Base-by-base conservation (phyloP, 2,329 filamentous ascomycete species). In the Stachybotrys elegans region DNA sequence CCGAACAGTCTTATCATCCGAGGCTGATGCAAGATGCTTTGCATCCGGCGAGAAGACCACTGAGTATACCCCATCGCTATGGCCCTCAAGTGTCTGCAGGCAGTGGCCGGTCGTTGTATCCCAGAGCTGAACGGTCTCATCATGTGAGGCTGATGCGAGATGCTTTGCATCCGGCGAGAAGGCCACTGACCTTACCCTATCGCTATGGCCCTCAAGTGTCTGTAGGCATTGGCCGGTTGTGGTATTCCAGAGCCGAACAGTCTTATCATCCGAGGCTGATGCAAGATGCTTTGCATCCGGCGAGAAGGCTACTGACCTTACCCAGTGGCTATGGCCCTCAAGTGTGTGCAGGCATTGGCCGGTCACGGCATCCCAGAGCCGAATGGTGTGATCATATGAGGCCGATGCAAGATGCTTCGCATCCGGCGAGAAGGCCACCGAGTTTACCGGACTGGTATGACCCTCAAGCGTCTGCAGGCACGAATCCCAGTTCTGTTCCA, bases 351-450 rank as follows among this genome's bases (percentile, higher is more conserved):
- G 4, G 16, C 43, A 48, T 8, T 6, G 3, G 21, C 50, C 51
- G 4, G 45, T 44, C 13, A 42, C 34, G 6, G 40, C 16, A 40
- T 52, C 45, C 50, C 52, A 52, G 29, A 53, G 41, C 40, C 44
- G 49, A 16, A 53, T 21, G 3, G 46, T 49, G 4, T 36, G 16
- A 27, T 52, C 51, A 16, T 14, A 5, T 9, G 47, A 50, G 5
- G 38, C 47, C 3, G 51, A 51, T 25, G 31, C 44, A 4, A 53
- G 27, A n/a, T 21, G 44, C 20, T 40, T 25, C 4, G 32, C 43
- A 32, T 47, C 25, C 2, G 43, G 29, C 29, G 45, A 52, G 47
- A 56, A 55, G n/a, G 40, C 52, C 14, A 56, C 46, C 19, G 50
- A 54, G 5, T 17, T 31, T 7, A 47, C 37, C 6, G 16, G 17